phyloP scores from a whole-genome alignment of 176 grass and related monocot species.

The Triticum timopheevii region DNA sequence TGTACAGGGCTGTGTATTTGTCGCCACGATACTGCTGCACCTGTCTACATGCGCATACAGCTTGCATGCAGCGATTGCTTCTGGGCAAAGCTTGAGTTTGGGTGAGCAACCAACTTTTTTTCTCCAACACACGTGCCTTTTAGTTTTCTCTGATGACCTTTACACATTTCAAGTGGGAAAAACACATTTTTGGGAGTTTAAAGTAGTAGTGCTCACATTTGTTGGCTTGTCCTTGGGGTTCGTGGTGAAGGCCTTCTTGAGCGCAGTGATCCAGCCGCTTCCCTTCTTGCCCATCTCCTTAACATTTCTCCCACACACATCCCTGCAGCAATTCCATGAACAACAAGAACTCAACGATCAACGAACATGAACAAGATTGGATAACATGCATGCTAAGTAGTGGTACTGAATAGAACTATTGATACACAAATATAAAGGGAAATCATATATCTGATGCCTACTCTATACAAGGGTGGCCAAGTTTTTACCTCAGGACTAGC shows the following conservation, averaged over 20 bases:
- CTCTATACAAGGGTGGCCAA: no score
- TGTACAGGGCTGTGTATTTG: not conserved
- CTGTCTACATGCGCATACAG: not conserved
- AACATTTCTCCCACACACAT: conserved; percentile 40
- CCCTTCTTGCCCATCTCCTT: conserved; percentile 98
- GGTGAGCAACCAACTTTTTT: not conserved
- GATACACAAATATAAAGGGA: not conserved
- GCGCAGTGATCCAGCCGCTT: conserved; percentile 70
- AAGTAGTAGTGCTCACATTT: conserved; percentile 42
- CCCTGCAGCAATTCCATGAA: not conserved
- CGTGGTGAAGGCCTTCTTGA: conserved; percentile 76
- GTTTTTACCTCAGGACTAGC: no score
- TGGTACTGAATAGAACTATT: no score
- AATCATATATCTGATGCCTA: not conserved
- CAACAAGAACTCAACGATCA: not conserved
- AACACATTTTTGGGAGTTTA: not conserved
- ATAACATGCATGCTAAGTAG: not conserved
- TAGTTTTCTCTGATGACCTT: not conserved
- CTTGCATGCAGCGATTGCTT: conserved; percentile 19
- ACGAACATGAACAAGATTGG: not conserved
- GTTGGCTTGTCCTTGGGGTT: conserved; percentile 65
- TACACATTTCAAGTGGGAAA: not conserved
- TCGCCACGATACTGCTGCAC: not conserved
- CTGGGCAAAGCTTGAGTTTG: not conserved
- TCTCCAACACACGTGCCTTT: not conserved